Evolutionary conservation across 257 asterid species (phyloP).

Genomic region (Haberlea rhodopensis): DNA sequence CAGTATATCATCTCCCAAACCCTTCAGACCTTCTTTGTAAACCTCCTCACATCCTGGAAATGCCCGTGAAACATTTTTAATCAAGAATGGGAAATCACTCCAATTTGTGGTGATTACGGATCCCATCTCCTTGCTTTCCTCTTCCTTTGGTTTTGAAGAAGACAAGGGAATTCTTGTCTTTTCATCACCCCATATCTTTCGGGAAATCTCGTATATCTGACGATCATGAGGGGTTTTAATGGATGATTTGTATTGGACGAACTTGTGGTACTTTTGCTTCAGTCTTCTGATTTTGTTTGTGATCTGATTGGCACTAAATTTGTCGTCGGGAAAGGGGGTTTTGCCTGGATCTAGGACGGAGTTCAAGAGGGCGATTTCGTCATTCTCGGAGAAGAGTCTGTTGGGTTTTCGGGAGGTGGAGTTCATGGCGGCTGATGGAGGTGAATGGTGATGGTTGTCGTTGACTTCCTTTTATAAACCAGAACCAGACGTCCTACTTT

Average conservation of each 20-base stretch:
- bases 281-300: slow-evolving; percentile 8
- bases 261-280: slow-evolving; percentile 28
- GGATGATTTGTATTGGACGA: slow-evolving; percentile 22
- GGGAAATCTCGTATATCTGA: slow-evolving; percentile 10
- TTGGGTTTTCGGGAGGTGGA: slow-evolving; percentile 1
- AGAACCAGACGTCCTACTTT: too few relatives aligned
- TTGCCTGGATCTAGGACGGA: neutral
- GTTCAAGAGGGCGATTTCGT: slow-evolving; percentile 22
- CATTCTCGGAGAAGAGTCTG: slow-evolving; percentile 20
- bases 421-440: neutral
- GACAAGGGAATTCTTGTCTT: neutral
- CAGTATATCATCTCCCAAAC: slow-evolving; percentile 20
- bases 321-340: neutral
- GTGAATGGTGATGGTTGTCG: neutral
- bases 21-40: slow-evolving; percentile 18
- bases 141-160: neutral
- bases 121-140: neutral
- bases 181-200: slow-evolving; percentile 23
- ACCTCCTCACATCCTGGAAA: slow-evolving; percentile 6
- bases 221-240: slow-evolving; percentile 26
- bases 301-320: slow-evolving; percentile 15
- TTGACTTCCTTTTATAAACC: slow-evolving; percentile 5
- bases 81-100: slow-evolving; percentile 20
- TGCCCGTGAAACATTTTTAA: neutral
- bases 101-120: slow-evolving; percentile 17